These are phyloP conservation scores for Myxozyma nipponensis DNA, from an alignment of 805 yeast species.

Conservation along the genomic window DNA sequence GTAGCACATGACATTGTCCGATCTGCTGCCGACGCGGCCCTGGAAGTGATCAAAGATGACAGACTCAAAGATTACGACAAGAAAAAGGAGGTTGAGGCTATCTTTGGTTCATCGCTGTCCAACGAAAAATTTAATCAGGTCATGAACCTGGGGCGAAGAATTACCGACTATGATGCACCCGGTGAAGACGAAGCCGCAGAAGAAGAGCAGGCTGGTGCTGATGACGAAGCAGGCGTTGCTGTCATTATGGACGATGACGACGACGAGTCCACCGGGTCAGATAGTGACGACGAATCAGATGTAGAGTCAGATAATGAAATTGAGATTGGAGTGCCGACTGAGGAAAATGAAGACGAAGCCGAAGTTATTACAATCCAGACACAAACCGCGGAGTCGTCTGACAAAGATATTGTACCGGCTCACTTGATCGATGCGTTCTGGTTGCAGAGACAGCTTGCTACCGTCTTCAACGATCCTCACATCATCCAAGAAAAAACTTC, in stretches of 20 bases:
- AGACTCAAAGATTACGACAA: slow-evolving; percentile 43
- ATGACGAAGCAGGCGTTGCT: slow-evolving; percentile 44
- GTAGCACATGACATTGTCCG: slow-evolving; percentile 68
- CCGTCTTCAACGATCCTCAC: slow-evolving; percentile 41
- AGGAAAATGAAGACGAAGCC: slow-evolving; percentile 32
- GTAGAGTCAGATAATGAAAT: slow-evolving; percentile 32
- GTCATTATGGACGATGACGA: slow-evolving; percentile 46
- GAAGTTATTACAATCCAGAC: slow-evolving; percentile 26
- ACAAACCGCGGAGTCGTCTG: slow-evolving; percentile 1
- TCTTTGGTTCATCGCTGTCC: slow-evolving; percentile 44
- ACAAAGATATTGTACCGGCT: slow-evolving; percentile 35
- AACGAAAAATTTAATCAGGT: slow-evolving; percentile 49
- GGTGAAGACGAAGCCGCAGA: slow-evolving; percentile 30
- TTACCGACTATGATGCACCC: slow-evolving; percentile 47
- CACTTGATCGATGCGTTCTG: slow-evolving; percentile 48
- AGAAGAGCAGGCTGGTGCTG: slow-evolving; percentile 25
- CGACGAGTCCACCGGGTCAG: slow-evolving; percentile 32
- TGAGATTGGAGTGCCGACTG: slow-evolving; percentile 31
- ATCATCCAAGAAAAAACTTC: slow-evolving; percentile 42
- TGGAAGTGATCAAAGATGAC: slow-evolving; percentile 53
- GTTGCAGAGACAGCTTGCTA: slow-evolving; percentile 50
- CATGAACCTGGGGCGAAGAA: slow-evolving; percentile 42
- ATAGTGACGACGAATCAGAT: slow-evolving; percentile 35
- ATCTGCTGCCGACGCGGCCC: slow-evolving; percentile 65
- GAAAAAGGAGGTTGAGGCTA: slow-evolving; percentile 49